Base-by-base conservation (phyloP, 164 flowering plant species). In the Tetrastigma voinierianum region DNA sequence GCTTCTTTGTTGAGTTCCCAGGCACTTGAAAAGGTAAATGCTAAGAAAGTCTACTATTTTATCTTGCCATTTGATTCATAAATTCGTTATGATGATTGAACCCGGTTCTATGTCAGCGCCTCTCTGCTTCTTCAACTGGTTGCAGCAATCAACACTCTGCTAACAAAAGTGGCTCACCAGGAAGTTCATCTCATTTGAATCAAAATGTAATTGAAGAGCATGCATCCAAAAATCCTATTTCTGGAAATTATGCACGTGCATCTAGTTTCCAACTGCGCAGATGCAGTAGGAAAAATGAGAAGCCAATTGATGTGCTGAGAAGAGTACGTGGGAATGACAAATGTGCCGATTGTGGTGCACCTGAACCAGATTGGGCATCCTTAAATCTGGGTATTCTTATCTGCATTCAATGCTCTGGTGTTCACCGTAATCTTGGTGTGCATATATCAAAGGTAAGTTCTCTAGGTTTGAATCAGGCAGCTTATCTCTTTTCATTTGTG, bases 301-400 rank as follows among this genome's bases (percentile, higher is more conserved):
- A 89, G 80, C 97, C 97, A 59, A 83, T 93, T 61, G 91, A 90
- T 46, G 76, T 83, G 9, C 68, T 95, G 73, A 81, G 83, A 67
- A 89, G 70, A 76, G 87, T 95, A 5, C 70, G 83, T 69, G 99
- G 99, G 19, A 95, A 95, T 80, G 96, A 95, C 64, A 88, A 76
- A 78, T 95, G 99, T 78, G 99, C 98, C 53, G 99, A 95, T 82
- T 95, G 99, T 84, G 95, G 97, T 73, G 91, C 97, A 44, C 72
- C 87, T 52, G 98, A 90, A 73, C 99, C 99, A 19, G 99, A 95
- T 66, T 95, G 99, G 99, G 98, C 99, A 62, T 95, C 99, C 25
- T 76, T 95, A 64, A 95, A 95, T 81, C 96, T 95, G 58, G 99
- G 99, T 3, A 84, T 95, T 75, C 96, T 95, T 64, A 81, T 95